A percentile compares a stretch with the other conserved stretches of the same genome.
Conservation (phyloP, 2,329 filamentous ascomycete genomes). For the Diaporthe citriasiana region DNA sequence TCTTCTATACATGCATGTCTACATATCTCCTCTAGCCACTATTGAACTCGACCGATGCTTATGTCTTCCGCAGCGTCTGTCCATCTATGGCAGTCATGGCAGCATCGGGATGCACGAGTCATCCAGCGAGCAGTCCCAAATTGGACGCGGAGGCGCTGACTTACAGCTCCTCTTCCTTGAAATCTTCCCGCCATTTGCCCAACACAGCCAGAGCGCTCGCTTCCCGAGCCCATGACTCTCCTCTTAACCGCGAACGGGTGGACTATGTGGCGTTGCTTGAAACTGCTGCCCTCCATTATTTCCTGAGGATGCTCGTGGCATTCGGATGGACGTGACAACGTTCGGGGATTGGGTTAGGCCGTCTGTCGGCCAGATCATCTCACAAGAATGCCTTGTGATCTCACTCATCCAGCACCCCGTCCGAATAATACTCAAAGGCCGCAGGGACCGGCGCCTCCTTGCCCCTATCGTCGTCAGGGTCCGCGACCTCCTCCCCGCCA, state of each 20-base stretch:
- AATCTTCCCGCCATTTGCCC: not conserved
- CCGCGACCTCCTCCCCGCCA: slow-evolving; percentile 30
- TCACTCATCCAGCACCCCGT: slow-evolving; percentile 42
- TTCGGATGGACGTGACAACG: not conserved
- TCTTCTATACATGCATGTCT: not conserved
- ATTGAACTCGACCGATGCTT: not conserved
- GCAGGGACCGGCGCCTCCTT: slow-evolving; percentile 47
- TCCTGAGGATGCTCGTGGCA: not conserved
- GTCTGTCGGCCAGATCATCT: not conserved
- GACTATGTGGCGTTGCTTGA: not conserved
- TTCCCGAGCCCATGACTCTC: not conserved
- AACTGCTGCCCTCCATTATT: not conserved
- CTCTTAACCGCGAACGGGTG: not conserved
- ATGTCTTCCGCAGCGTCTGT: not conserved
- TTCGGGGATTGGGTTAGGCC: not conserved
- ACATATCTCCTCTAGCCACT: not conserved
- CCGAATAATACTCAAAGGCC: slow-evolving; percentile 51
- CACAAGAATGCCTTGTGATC: not conserved
- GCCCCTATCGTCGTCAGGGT: slow-evolving; percentile 44
- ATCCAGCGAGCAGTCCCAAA: not conserved
- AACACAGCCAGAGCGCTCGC: not conserved
- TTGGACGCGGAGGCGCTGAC: not conserved
- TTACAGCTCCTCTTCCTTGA: not conserved
- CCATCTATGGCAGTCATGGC: not conserved
- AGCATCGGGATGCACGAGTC: not conserved